Evolutionary conservation across 129 eudicot species (phyloP).

Genomic region (Helichrysum umbraculigerum): DNA sequence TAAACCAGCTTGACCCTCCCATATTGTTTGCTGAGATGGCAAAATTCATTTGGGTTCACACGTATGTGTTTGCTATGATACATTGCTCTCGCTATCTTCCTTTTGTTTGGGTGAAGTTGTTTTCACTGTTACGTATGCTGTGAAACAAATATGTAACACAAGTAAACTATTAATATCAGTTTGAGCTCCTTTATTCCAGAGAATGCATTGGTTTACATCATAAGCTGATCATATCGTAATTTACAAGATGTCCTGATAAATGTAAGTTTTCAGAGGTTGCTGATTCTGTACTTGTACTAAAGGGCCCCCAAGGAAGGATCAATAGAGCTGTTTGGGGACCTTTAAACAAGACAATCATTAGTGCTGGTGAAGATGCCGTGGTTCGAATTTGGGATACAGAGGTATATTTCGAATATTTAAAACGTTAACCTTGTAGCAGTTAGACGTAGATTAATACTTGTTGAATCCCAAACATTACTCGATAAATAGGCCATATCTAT

Average conservation of each 20-base stretch:
- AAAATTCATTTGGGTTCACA: too few relatives aligned
- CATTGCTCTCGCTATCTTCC: neutral
- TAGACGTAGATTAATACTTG: neutral
- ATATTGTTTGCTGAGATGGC: too few relatives aligned
- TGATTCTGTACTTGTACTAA: conserved; percentile 65
- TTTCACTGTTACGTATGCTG: neutral
- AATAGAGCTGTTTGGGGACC: conserved; percentile 99
- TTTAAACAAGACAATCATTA: conserved; percentile 69
- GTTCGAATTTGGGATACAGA: conserved; percentile 92
- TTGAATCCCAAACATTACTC: conserved; percentile 7
- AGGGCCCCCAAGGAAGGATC: conserved; percentile 84
- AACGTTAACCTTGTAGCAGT: neutral
- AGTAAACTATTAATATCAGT: neutral
- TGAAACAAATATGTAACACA: neutral
- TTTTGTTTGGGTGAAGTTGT: neutral
- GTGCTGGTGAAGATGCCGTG: conserved; percentile 85
- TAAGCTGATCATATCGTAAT: neutral
- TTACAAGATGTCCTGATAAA: neutral
- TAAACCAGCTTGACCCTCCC: too few relatives aligned
- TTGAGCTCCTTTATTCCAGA: neutral
- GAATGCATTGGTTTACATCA: neutral
- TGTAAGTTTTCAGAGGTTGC: conserved; percentile 53
- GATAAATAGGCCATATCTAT: neutral
- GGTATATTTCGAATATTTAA: conserved; percentile 40
- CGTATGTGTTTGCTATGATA: neutral